Percentiles rank a stretch among this genome's conserved stretches.
Evolutionary conservation across 1,284 basidiomycete genomes (phyloP).

Genomic region (Leccinum pachyderme): DNA sequence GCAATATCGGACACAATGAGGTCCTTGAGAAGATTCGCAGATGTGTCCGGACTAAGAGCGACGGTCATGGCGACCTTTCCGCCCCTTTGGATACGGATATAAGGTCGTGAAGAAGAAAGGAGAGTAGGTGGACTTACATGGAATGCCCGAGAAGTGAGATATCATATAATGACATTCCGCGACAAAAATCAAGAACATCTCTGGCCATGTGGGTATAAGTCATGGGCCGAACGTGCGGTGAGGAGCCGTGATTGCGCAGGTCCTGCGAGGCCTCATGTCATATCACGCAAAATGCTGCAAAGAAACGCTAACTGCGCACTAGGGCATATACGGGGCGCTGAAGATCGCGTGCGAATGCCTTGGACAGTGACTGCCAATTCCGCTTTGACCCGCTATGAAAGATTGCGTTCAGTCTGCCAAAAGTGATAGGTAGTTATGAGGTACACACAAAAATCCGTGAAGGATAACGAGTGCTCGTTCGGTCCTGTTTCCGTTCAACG

Average conservation of each 20-base stretch:
- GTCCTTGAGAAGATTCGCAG: slow-evolving; percentile 48
- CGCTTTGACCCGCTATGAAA: slow-evolving; percentile 69
- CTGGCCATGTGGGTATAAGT: slow-evolving; percentile 71
- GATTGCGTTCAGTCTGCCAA: background rate
- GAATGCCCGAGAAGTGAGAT: slow-evolving; percentile 81
- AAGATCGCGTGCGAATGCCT: slow-evolving; percentile 58
- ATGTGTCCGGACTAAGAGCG: slow-evolving; percentile 58
- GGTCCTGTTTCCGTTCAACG: slow-evolving; percentile 40
- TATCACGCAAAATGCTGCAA: background rate
- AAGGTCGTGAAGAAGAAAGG: background rate
- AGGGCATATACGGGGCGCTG: slow-evolving; percentile 68
- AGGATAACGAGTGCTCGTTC: slow-evolving; percentile 56
- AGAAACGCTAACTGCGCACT: slow-evolving; percentile 38
- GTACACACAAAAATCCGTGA: slow-evolving; percentile 64
- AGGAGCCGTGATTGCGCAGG: slow-evolving; percentile 80
- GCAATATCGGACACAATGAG: slow-evolving; percentile 84
- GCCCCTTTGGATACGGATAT: slow-evolving; percentile 52
- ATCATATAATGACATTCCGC: slow-evolving; percentile 50
- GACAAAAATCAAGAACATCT: slow-evolving; percentile 65
- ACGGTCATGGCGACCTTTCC: slow-evolving; percentile 85
- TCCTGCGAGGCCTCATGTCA: slow-evolving; percentile 48
- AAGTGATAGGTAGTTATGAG: background rate
- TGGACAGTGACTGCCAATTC: slow-evolving; percentile 75
- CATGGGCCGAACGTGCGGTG: slow-evolving; percentile 70
- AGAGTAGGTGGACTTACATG: slow-evolving; percentile 51